Conservation (phyloP, 176 grass and related monocot genomes). For the Paspalum vaginatum region DNA sequence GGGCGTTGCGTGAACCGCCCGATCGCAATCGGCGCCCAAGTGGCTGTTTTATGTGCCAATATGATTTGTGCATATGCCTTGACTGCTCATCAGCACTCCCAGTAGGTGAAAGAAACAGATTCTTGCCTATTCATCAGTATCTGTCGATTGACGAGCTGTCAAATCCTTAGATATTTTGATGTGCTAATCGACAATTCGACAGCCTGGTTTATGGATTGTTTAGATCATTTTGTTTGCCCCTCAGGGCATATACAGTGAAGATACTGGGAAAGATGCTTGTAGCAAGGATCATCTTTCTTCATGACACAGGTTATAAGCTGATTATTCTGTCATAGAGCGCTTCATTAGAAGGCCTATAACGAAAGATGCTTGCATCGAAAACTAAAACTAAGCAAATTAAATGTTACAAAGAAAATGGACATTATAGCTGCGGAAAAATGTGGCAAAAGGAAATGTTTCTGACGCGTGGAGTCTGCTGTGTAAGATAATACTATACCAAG, state of each 20-base stretch:
- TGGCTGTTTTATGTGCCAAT: neutral
- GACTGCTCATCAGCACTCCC: neutral
- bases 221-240: neutral
- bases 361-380: neutral
- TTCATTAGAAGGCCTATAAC: neutral
- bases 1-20: neutral
- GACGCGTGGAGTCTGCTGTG: too few species aligned
- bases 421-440: neutral
- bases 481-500: too few species aligned
- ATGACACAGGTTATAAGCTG: too few species aligned
- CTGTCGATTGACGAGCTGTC: neutral
- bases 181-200: neutral
- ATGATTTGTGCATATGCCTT: constrained; percentile 4
- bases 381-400: neutral
- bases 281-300: too few species aligned
- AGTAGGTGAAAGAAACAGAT: neutral
- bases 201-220: neutral
- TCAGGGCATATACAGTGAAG: neutral
- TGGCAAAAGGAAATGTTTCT: too few species aligned
- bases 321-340: too few species aligned
- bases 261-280: neutral
- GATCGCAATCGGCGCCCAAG: neutral
- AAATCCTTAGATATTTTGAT: neutral
- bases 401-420: neutral
- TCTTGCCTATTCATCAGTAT: neutral